These are phyloP conservation scores for Hymenotorrendiella dingleyae DNA, from an alignment of 2,329 filamentous ascomycete species.

Conservation along the genomic window DNA sequence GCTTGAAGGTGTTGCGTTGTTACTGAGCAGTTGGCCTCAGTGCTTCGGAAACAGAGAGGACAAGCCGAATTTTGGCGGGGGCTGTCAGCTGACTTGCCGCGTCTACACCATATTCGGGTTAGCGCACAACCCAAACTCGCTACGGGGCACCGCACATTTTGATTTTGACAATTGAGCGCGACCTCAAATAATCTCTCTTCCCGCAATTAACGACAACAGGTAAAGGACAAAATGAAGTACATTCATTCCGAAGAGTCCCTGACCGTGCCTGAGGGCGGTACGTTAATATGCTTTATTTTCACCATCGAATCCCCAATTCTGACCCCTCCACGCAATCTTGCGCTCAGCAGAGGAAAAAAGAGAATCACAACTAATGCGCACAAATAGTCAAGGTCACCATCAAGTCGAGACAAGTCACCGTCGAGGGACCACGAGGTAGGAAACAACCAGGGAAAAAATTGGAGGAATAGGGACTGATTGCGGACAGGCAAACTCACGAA, in stretches of 20 bases:
- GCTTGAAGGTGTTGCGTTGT: no score
- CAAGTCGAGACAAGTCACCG: conserved; percentile 93
- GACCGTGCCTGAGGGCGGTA: conserved; percentile 94
- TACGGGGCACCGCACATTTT: no score
- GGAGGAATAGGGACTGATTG: conserved; percentile 29
- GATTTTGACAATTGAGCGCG: no score
- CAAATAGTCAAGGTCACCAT: conserved; percentile 89
- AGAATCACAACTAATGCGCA: conserved; percentile 33
- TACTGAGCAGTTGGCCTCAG: no score
- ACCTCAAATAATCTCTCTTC: no score
- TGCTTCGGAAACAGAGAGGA: no score
- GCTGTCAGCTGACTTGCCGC: no score
- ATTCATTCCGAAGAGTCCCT: conserved; percentile 97
- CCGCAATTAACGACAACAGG: no score
- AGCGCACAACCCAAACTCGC: no score
- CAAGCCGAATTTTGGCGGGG: no score
- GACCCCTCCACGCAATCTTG: neutral
- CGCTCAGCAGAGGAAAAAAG: conserved; percentile 2
- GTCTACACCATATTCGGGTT: no score
- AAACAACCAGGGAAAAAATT: conserved; percentile 19
- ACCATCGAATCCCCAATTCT: neutral
- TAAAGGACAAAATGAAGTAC: conserved; percentile 99
- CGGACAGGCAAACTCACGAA: conserved; percentile 82
- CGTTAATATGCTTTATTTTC: conserved; percentile 37
- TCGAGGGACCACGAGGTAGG: conserved; percentile 91